Evolutionary conservation across 345 rosid species (phyloP).

Genomic region (Microthlaspi erraticum): DNA sequence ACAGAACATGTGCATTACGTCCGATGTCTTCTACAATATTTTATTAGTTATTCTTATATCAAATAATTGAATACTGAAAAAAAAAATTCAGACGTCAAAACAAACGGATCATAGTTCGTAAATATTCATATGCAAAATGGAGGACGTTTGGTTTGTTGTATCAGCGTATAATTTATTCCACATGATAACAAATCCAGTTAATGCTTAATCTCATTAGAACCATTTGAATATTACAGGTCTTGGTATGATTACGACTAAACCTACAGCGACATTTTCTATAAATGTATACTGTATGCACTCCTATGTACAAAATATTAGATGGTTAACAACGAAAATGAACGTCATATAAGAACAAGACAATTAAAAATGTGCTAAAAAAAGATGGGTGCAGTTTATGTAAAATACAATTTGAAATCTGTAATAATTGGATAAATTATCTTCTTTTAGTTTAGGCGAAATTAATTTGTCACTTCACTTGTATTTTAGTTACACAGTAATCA

Average conservation of each 20-base stretch:
- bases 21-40: conserved; percentile 17
- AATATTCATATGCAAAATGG: conserved; percentile 4
- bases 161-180: neutral
- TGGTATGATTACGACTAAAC: conserved; percentile 7
- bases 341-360: too few species aligned
- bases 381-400: too few species aligned
- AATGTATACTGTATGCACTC: neutral
- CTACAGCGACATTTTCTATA: neutral
- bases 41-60: neutral
- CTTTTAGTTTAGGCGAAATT: too few species aligned
- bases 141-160: conserved; percentile 18
- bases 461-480: too few species aligned
- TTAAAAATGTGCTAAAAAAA: too few species aligned
- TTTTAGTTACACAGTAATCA: too few species aligned
- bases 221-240: neutral
- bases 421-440: too few species aligned
- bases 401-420: too few species aligned
- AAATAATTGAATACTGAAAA: conserved; percentile 2
- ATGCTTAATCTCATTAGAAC: conserved; percentile 2
- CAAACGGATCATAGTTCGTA: conserved; percentile 12
- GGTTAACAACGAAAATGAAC: too few species aligned
- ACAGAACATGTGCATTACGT: conserved; percentile 40
- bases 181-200: conserved; percentile 17
- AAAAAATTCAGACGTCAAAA: conserved; percentile 15
- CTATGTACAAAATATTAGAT: too few species aligned